Conservation (phyloP, 2,329 filamentous ascomycete species). For the Monosporascus sp. region DNA sequence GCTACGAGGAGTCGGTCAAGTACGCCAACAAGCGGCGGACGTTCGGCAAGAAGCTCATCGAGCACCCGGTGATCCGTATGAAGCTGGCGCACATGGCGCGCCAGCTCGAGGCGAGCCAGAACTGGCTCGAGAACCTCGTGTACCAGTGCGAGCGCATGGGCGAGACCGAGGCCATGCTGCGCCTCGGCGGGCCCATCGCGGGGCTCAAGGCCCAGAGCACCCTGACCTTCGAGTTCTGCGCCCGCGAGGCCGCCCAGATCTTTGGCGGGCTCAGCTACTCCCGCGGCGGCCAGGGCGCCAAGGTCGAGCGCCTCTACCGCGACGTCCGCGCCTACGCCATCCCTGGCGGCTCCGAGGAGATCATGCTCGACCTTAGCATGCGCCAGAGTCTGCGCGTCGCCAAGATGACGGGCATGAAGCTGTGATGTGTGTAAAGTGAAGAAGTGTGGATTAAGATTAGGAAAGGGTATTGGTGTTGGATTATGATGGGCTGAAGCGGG, state of each 20-base stretch:
- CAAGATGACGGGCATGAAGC: conserved; percentile 90
- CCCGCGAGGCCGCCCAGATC: conserved; percentile 92
- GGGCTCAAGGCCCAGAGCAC: conserved; percentile 91
- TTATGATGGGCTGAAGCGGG: no score
- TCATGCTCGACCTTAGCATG: conserved; percentile 96
- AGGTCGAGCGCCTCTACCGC: conserved; percentile 90
- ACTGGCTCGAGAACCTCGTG: conserved; percentile 93
- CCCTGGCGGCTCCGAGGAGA: conserved; percentile 93
- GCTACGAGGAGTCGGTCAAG: conserved; percentile 93
- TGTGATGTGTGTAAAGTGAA: conserved; percentile 46
- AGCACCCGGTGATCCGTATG: conserved; percentile 94
- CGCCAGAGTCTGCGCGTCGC: conserved; percentile 84
- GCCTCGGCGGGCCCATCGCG: conserved; percentile 90
- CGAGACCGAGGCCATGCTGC: conserved; percentile 92
- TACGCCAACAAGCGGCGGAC: conserved; percentile 97
- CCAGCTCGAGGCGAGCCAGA: conserved; percentile 94
- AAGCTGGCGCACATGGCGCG: conserved; percentile 98
- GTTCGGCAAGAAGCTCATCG: conserved; percentile 93
- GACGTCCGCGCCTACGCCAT: conserved; percentile 96
- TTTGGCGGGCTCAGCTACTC: conserved; percentile 93
- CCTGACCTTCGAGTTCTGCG: conserved; percentile 95
- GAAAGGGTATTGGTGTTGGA: neutral
- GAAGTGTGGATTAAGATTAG: neutral
- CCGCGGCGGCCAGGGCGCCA: conserved; percentile 87
- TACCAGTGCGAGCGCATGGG: conserved; percentile 91